Base-by-base conservation (phyloP, 202 grass and related monocot genomes). In the Bolboschoenoplectus hybrid region DNA sequence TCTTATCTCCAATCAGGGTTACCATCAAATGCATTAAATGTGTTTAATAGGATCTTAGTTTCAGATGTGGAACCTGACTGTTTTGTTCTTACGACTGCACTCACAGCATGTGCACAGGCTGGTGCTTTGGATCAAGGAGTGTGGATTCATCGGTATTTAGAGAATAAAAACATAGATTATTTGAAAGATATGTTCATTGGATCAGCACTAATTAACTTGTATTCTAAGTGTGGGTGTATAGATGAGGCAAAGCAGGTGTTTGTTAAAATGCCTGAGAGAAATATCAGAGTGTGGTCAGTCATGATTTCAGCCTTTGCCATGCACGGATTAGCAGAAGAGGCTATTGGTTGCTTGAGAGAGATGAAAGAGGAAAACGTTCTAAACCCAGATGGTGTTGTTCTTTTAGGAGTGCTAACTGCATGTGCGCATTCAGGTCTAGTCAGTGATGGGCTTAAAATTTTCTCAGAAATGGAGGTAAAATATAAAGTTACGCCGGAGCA, bases 161-260 rank as follows among this genome's bases (percentile, higher is more conserved):
- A 89, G 47, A 69, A 53, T 11, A 76, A 41, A 47, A 53, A 79
- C 20, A 86, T 85, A 0, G 43, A 14, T 0, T 81, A 90, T 68
- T 86, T 94, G 8, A 85, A 53, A 52, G 92, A 97, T 81, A 87
- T 85, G 40, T 97, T 93, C 80, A 82, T 97, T 1, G 95, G 91
- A 2, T 94, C 95, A 7, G 89, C 92, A 1, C 91, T 94, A 8
- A 82, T 97, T 83, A 89, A 85, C 81, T 93, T 97, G 95, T 94
- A 97, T 47, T 92, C 91, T 63, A 97, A 97, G 66, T 97, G 95
- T 50, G 94, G 94, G 7, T 94, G 87, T 85, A 65, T 97, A 49
- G 64, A 89, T 14, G 39, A 89, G 16, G 91, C 94, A 0, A 85
- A 90, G 1, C 52, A 60, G 62, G 91, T 93, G 82, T 93, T 97